A percentile compares a stretch with the other conserved stretches of the same genome.
These are phyloP conservation scores for Magnusiomyces suaveolens DNA, from an alignment of 1,139 yeast genomes.

Conservation along the genomic window DNA sequence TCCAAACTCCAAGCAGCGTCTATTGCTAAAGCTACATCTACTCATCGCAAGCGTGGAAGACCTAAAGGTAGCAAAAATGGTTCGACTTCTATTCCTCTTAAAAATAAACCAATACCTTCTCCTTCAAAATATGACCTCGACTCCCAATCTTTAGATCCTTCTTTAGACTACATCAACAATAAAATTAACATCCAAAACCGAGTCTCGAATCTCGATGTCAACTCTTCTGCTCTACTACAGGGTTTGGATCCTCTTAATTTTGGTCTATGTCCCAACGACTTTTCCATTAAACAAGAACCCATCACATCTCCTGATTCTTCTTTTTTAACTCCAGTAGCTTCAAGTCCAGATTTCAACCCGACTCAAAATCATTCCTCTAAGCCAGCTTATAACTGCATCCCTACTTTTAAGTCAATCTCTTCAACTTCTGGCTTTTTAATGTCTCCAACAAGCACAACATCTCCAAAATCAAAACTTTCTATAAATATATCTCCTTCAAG, in stretches of 20 bases:
- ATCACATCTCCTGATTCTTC: background rate
- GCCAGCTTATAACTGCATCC: background rate
- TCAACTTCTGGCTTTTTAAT: background rate
- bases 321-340: background rate
- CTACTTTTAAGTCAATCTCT: background rate
- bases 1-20: background rate
- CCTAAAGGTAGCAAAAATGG: background rate
- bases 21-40: background rate
- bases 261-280: background rate
- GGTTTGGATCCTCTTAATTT: background rate
- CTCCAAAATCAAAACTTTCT: background rate
- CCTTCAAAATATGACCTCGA: background rate
- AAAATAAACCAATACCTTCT: background rate
- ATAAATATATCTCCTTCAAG: background rate
- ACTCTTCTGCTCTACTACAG: background rate
- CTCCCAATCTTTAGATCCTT: background rate
- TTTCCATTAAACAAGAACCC: background rate
- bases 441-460: background rate
- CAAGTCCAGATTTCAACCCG: background rate
- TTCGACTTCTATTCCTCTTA: background rate
- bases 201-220: background rate
- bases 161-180: background rate
- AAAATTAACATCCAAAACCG: background rate
- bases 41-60: background rate
- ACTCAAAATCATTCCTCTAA: background rate